Evolutionary conservation across 2,329 filamentous ascomycete genomes (phyloP), one percentile per base, ranked within the genome.

Genomic region (Pseudogymnoascus sp.): DNA sequence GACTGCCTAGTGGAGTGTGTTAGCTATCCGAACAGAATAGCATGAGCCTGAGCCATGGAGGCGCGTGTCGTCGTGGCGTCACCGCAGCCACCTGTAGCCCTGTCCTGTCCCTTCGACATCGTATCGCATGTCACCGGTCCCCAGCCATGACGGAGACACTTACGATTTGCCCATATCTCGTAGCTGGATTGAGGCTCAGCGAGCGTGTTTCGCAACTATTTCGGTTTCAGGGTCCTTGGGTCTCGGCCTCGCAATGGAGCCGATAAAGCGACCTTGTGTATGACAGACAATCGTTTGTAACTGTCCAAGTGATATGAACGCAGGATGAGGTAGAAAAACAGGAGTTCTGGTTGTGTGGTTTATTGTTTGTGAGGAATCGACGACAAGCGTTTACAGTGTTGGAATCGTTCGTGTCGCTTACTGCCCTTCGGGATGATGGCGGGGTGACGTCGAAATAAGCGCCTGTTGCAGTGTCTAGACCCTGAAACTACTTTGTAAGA

Each of bases 1-100:
- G 93, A 97, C 82, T 97, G 94, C 79, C 94, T 99, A 74, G 29
- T 35, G 31, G 10, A 12, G 12, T 31, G 4, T 38, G 64, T 68
- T 51, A 70, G 67, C 60, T 7, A 8, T 5, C 9, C 5, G 12
- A 25, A 7, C 13, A 10, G n/a, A 15, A 13, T 5, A 10, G n/a
- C 7, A 13, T 5, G 27, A 17, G 6, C 3, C 15, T 12, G 39
- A 21, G 13, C n/a, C 27, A 17, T 12, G 25, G 39, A 27, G 5
- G 5, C 48, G 48, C 29, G n/a, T 55, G 48, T 55, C 29, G 9
- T 35, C 10, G 48, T 33, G 48, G 8, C 4, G 25, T 29, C 7
- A 25, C 29, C 7, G 44, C 44, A 31, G 25, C 25, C 25, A 31
- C 44, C 10, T 29, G 21, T 13, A 8, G 12, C 42, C 13, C 15